Conservation (phyloP, 345 rosid species). For the Salix koriyanagi region DNA sequence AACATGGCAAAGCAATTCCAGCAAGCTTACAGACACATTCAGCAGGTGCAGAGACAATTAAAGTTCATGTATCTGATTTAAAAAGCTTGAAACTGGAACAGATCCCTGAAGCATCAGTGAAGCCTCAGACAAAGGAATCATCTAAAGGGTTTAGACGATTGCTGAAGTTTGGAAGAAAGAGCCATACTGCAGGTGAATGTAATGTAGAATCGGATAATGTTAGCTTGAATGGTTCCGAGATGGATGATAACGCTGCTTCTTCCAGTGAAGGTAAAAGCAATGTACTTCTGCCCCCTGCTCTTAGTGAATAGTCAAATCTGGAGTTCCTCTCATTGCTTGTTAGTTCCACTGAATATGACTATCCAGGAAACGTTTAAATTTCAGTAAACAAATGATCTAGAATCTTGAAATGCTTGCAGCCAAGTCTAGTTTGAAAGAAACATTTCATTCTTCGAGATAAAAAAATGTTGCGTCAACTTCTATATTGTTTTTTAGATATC, state of each 20-base stretch:
- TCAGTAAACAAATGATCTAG: neutral
- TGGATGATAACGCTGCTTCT: conserved; percentile 26
- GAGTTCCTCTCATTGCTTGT: neutral
- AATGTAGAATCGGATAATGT: conserved; percentile 30
- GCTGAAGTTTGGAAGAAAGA: conserved; percentile 75
- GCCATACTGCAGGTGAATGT: conserved; percentile 45
- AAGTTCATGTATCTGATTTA: conserved; percentile 41
- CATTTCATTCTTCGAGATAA: neutral
- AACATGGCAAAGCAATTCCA: conserved; percentile 53
- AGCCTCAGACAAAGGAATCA: conserved; percentile 57
- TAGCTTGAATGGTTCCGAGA: conserved; percentile 25
- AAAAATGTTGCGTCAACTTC: neutral
- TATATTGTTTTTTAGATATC: neutral
- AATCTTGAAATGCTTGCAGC: neutral
- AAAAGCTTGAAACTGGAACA: conserved; percentile 44
- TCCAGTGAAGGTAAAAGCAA: conserved; percentile 31
- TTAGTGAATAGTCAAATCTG: neutral
- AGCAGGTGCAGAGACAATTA: conserved; percentile 33
- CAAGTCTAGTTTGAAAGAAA: neutral
- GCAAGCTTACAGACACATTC: conserved; percentile 31
- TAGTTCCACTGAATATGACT: neutral
- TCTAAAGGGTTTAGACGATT: conserved; percentile 65
- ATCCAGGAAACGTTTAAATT: neutral
- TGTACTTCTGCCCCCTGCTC: conserved; percentile 3
- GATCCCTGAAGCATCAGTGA: conserved; percentile 54